A percentile compares a stretch with the other conserved stretches of the same genome.
These are phyloP conservation scores for Perilla frutescens DNA, from an alignment of 257 asterid species.

Conservation along the genomic window DNA sequence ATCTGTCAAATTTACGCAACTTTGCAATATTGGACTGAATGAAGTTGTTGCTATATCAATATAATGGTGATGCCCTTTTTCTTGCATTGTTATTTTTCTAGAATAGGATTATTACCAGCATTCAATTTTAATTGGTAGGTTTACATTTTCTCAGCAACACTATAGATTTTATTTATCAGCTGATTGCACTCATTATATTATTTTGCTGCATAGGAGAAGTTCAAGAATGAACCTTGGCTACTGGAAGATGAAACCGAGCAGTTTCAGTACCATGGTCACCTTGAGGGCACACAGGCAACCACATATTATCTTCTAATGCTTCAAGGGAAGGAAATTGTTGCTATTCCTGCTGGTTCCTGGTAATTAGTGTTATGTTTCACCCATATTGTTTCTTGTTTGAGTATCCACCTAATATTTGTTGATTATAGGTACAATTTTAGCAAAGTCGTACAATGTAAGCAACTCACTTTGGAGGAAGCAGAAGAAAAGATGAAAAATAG, in stretches of 20 bases:
- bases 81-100: background rate
- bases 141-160: slow-evolving; percentile 6
- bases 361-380: slow-evolving; percentile 38
- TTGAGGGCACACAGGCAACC: slow-evolving; percentile 95
- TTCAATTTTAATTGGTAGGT: background rate
- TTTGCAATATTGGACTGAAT: too few species aligned
- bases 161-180: slow-evolving; percentile 19
- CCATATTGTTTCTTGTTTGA: background rate
- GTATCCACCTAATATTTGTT: slow-evolving; percentile 16
- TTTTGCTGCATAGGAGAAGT: slow-evolving; percentile 75
- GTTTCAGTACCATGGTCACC: slow-evolving; percentile 84
- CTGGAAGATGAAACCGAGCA: slow-evolving; percentile 97
- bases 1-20: too few species aligned
- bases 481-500: slow-evolving; percentile 98
- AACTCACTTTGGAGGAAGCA: slow-evolving; percentile 97
- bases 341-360: slow-evolving; percentile 99
- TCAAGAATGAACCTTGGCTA: slow-evolving; percentile 93
- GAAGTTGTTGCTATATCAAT: too few species aligned
- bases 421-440: slow-evolving; percentile 84
- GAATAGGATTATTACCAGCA: too few species aligned
- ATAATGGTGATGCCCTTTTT: background rate
- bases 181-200: slow-evolving; percentile 31
- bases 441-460: slow-evolving; percentile 98
- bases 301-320: slow-evolving; percentile 93
- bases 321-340: slow-evolving; percentile 93